Conservation (phyloP, 345 rosid species). For the Hibiscus syriacus region DNA sequence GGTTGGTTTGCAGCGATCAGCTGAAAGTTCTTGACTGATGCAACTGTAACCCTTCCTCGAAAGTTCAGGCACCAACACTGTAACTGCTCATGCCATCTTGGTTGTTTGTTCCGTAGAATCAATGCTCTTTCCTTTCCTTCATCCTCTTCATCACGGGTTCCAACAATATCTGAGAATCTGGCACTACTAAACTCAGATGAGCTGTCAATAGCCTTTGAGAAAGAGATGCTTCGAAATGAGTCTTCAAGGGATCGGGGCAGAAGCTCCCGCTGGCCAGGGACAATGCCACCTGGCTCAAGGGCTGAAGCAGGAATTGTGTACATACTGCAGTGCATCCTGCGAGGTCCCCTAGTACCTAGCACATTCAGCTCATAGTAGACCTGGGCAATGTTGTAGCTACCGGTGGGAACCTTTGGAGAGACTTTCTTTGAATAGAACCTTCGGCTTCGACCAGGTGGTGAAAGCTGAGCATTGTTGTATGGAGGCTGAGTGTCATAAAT, state of each 20-base stretch:
- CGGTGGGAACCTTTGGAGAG: constrained; percentile 80
- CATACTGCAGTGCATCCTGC: constrained; percentile 90
- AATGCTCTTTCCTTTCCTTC: constrained; percentile 65
- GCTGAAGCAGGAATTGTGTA: constrained; percentile 69
- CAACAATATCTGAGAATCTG: constrained; percentile 67
- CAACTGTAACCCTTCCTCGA: constrained; percentile 89
- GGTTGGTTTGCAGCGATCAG: constrained; percentile 76
- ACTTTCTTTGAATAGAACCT: constrained; percentile 79
- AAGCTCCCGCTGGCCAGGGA: constrained; percentile 84
- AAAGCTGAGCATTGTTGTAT: constrained; percentile 56
- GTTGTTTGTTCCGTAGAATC: constrained; percentile 74
- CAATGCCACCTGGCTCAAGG: constrained; percentile 65
- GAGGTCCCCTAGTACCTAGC: constrained; percentile 89
- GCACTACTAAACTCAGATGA: constrained; percentile 76
- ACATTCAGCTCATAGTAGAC: constrained; percentile 86
- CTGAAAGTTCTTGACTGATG: constrained; percentile 95
- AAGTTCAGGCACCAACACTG: constrained; percentile 98
- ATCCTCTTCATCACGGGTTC: constrained; percentile 45
- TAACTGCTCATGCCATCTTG: constrained; percentile 95
- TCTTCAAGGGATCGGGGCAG: constrained; percentile 71
- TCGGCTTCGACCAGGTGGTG: constrained; percentile 76
- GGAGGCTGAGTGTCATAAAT: constrained; percentile 90
- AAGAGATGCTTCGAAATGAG: constrained; percentile 79
- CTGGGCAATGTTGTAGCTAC: constrained; percentile 83
- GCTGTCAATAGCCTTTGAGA: constrained; percentile 58